Base-by-base conservation (phyloP, 805 yeast species). In the Candida maris region DNA sequence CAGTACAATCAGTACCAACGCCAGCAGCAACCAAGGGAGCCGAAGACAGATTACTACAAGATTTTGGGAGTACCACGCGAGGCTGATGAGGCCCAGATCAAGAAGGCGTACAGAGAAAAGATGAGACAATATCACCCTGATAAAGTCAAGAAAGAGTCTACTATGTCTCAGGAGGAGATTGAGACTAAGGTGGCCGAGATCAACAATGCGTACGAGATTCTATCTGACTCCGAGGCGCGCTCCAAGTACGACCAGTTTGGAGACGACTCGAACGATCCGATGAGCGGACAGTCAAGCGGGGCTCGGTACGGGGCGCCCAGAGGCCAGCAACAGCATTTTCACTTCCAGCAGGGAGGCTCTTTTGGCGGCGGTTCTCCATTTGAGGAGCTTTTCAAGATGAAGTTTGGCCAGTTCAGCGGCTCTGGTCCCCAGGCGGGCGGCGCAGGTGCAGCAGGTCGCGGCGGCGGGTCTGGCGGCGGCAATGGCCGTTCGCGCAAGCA, bases 41-140 rank as follows among this genome's bases (percentile, higher is more conserved):
- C 64, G 5, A 57, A 52, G 30, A 60, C 60, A 29, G 95, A 91
- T 52, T 85, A 85, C 53, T 91, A 91, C 60, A 85, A 85, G 52
- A 70, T 84, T 3, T 62, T 91, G 13, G 94, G 80, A 10, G 71
- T 91, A 5, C 47, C 78, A 0, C 66, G 70, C 39, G 73, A 74
- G 43, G 95, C 97, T 0, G 78, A 75, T 39, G 79, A 77, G 1
- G 71, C 73, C 40, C 81, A 84, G 6, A 81, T 91, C 43, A 85
- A 82, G 51, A 81, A 77, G 57, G 94, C 95, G 0, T 83, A 88
- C 62, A 69, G 96, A 40, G 69, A 78, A 6, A 74, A 81, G 52
- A 82, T 93, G 23, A 81, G 82, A 52, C 79, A 79, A 54, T 86
- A 73, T 58, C 98, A 91, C 56, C 98, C 98, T 0, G 98, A 91